Evolutionary conservation across 306 rosid species (phyloP), one percentile per base, ranked within the genome.

Genomic region (Ormosia semicastrata): DNA sequence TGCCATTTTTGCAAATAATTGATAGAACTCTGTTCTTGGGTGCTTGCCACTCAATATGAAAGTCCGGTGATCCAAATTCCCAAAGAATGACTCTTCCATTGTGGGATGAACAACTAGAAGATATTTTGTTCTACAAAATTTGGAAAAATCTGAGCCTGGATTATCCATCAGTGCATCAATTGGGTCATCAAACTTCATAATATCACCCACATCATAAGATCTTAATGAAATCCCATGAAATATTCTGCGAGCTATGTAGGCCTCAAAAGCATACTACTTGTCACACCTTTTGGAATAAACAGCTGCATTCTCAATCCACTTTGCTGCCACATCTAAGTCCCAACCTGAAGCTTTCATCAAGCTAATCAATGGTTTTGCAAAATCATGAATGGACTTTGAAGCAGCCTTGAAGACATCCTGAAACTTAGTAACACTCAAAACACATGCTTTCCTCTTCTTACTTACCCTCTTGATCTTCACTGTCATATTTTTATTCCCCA

Each of bases 341-440:
- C 97, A 92, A 17, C 91, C 89, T 9, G 94, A 77, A 75, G 91
- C 91, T 85, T 87, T 90, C 97, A 90, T 85, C 86, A 90, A 74
- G 84, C 80, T 76, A 65, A 92, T 90, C 44, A 92, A 74, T 13
- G 94, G 91, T 83, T 88, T 92, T 8, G 92, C 89, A 44, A 92
- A 92, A 83, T 90, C 91, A 75, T 90, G 97, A 71, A 92, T 69
- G 40, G 91, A 88, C 74, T 84, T 87, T 0, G 89, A 85, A 30
- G 90, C 83, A 53, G 86, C 88, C 12, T 34, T 50, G 56, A 82
- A 82, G n/a, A 74, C 80, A 49, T 88, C 86, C 50, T 80, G 71
- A 57, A 92, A 86, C 70, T 77, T 66, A 3, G 75, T 40, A 4
- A 69, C 66, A 79, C 67, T 82, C 81, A 75, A 69, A 81, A 85